These are phyloP conservation scores for Coemansia sp. DNA, from an alignment of 192 early-diverging fungal species.

Conservation along the genomic window DNA sequence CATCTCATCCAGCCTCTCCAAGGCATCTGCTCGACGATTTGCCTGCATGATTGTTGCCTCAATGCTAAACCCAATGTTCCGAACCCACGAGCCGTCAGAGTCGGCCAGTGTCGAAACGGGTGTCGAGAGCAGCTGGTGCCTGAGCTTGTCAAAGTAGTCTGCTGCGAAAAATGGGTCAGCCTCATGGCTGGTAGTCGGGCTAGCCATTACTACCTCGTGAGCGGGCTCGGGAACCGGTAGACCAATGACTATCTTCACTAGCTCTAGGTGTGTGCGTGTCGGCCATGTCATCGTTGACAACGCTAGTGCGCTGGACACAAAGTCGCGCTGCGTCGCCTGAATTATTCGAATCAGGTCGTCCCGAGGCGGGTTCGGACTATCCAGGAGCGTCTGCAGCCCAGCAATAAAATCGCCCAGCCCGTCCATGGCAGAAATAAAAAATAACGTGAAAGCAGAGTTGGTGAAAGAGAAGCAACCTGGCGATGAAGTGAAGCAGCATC, in stretches of 20 bases:
- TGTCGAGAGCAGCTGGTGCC: constrained; percentile 24
- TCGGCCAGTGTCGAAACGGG: constrained; percentile 23
- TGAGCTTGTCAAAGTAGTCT: constrained; percentile 44
- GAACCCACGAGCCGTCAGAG: constrained; percentile 38
- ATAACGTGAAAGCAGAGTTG: not conserved
- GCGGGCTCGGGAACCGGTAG: constrained; percentile 26
- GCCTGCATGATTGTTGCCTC: constrained; percentile 51
- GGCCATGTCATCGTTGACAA: constrained; percentile 44
- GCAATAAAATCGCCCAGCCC: constrained; percentile 35
- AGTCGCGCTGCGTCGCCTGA: constrained; percentile 39
- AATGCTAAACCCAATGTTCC: constrained; percentile 50
- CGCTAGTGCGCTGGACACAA: constrained; percentile 34
- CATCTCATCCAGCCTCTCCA: constrained; percentile 38
- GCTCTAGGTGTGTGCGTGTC: constrained; percentile 45
- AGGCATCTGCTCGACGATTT: constrained; percentile 23
- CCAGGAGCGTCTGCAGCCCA: constrained; percentile 43
- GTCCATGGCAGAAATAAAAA: constrained; percentile 25
- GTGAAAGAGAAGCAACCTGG: not conserved
- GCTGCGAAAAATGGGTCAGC: constrained; percentile 36
- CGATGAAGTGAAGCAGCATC: not conserved
- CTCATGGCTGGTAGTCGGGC: constrained; percentile 37
- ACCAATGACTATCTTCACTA: constrained; percentile 46
- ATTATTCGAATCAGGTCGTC: constrained; percentile 41
- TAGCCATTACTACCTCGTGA: constrained; percentile 14
- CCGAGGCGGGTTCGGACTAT: constrained; percentile 41